Evolutionary conservation across 2,329 filamentous ascomycete genomes (phyloP).

Genomic region (Myriosclerotinia curreyana): DNA sequence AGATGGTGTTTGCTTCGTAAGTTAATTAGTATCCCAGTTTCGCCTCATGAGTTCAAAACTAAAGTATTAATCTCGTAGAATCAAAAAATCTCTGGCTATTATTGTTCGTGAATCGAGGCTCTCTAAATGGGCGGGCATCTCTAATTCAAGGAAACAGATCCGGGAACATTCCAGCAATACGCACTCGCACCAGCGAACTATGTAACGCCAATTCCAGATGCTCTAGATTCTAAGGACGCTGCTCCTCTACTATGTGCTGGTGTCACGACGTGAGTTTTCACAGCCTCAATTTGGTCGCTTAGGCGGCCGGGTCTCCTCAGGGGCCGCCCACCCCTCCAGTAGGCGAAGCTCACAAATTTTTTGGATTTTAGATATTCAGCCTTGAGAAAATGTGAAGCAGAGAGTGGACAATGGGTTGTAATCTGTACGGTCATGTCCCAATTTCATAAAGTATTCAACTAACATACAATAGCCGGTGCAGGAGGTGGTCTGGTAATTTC

Average conservation of each 20-base stretch:
- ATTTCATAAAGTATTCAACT: conserved; percentile 25
- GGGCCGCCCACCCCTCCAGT: conserved; percentile 25
- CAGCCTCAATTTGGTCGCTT: conserved; percentile 25
- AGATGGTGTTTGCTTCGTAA: conserved; percentile 64
- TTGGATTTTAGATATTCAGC: conserved; percentile 51
- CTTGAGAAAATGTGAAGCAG: conserved; percentile 57
- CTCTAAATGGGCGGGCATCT: background rate
- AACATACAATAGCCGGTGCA: conserved; percentile 46
- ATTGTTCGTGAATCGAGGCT: conserved; percentile 42
- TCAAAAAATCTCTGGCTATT: conserved; percentile 62
- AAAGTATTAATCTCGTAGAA: conserved; percentile 38
- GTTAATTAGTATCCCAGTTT: conserved; percentile 34
- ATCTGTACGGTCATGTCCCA: conserved; percentile 33
- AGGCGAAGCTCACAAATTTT: conserved; percentile 31
- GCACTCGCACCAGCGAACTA: conserved; percentile 62
- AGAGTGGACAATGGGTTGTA: conserved; percentile 40
- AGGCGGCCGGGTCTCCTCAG: conserved; percentile 19
- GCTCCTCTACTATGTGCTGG: conserved; percentile 68
- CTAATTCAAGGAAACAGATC: conserved; percentile 37
- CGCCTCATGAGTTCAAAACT: conserved; percentile 17
- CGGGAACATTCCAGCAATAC: conserved; percentile 73
- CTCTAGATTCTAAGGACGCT: conserved; percentile 55
- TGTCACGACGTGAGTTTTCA: conserved; percentile 50
- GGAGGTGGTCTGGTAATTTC: conserved; percentile 54
- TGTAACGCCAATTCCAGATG: conserved; percentile 66